Evolutionary conservation across 108 stramenopile species (phyloP).

Genomic region (Skeletonema tropicum): DNA sequence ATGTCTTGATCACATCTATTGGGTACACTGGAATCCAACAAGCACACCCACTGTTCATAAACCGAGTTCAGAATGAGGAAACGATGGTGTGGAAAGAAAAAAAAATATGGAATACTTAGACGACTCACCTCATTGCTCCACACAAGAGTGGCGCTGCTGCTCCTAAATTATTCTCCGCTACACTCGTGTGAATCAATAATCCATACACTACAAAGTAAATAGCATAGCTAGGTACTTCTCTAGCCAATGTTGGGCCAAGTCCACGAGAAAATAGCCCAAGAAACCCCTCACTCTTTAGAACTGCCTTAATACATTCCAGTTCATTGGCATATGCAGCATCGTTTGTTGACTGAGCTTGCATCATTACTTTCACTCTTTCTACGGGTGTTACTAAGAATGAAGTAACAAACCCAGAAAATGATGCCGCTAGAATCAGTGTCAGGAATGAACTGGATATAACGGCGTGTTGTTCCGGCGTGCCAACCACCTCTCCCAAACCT

Average conservation of each 20-base stretch:
- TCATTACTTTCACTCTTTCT: conserved; percentile 60
- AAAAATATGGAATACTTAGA: too few relatives aligned
- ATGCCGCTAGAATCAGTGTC: conserved; percentile 47
- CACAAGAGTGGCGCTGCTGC: conserved; percentile 44
- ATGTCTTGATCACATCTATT: conserved; percentile 59
- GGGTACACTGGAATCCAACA: conserved; percentile 61
- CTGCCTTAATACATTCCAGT: conserved; percentile 43
- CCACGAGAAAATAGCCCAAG: conserved; percentile 44
- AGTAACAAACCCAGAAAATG: conserved; percentile 57
- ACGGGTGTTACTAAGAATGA: conserved; percentile 59
- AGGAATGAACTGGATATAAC: conserved; percentile 24
- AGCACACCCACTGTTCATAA: conserved; percentile 31
- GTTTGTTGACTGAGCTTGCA: conserved; percentile 48
- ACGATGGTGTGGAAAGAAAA: too few relatives aligned
- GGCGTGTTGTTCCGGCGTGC: not conserved
- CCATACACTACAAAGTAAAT: conserved; percentile 56
- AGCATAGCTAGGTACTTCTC: conserved; percentile 52
- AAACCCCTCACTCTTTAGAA: conserved; percentile 49
- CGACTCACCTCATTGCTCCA: conserved; percentile 48
- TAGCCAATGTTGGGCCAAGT: conserved; percentile 40
- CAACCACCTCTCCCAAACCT: not conserved
- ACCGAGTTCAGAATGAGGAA: not conserved
- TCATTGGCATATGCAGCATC: conserved; percentile 38
- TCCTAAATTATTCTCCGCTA: conserved; percentile 31
- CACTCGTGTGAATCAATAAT: conserved; percentile 35